Evolutionary conservation across 495 filamentous ascomycete genomes (phyloP), one percentile per base, ranked within the genome.

Genomic region (Tuber indicum): DNA sequence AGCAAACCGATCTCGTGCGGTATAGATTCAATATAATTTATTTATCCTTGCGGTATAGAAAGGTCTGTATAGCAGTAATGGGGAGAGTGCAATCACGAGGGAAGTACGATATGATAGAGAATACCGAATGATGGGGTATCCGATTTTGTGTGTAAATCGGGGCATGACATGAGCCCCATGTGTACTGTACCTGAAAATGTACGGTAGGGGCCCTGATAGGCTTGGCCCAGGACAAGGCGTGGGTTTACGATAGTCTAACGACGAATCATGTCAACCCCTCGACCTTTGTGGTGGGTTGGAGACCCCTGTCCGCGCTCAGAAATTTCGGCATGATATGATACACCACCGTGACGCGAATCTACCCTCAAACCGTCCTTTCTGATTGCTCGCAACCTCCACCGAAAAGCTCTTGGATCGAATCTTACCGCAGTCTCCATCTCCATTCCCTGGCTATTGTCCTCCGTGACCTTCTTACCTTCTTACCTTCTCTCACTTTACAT

Each of bases 401-500:
- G 9, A 14, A 62, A 26, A 32, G 58, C n/a, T 36, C 76, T 36
- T 47, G 12, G 72, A 81, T 41, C 75, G 72, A 81, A 80, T 74
- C 74, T 74, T 46, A 41, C 39, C 39, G 39, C 39, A 58, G 45
- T 36, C 72, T 72, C 73, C 46, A 72, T 72, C 41, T 32, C 71
- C 21, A 42, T 72, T 36, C 23, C 41, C 41, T 72, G 36, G 71
- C 16, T 43, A 76, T 43, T 41, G 6, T 75, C 44, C 71, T 43
- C 69, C 69, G 72, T 45, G 45, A 66, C 26, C 14, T 66, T n/a
- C 47, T 52, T 62, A n/a, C n/a, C 75, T 52, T 62, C 75, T 70
- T 47, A 26, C 75, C 69, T 26, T 72, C 78, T 36, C 73, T 46
- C 44, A 69, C 69, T 78, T 72, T 43, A 49, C 45, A 72, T 19